phyloP scores from a whole-genome alignment of 345 rosid genomes.

The Sisymbrium irio region DNA sequence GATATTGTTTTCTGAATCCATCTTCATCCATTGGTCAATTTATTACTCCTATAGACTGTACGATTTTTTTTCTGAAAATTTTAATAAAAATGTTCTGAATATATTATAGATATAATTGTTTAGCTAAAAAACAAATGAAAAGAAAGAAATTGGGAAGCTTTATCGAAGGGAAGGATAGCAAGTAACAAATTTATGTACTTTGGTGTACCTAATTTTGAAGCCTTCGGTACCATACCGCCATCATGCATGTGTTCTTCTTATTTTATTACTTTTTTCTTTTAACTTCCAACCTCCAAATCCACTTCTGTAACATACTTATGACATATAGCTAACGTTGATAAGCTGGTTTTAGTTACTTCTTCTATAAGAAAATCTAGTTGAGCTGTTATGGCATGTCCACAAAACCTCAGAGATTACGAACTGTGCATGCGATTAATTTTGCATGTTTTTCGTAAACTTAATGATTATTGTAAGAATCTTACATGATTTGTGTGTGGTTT shows the following conservation, averaged over 20 bases:
- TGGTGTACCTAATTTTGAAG: slow-evolving; percentile 33
- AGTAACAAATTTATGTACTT: slow-evolving; percentile 30
- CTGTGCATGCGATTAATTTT: not conserved
- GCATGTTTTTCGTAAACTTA: not conserved
- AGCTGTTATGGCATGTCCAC: not conserved
- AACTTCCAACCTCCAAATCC: not conserved
- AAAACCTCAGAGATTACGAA: not conserved
- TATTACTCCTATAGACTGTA: not conserved
- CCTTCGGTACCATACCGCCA: slow-evolving; percentile 27
- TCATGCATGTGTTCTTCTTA: slow-evolving; percentile 18
- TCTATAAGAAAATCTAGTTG: not conserved
- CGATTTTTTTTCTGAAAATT: not conserved
- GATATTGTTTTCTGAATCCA: not conserved
- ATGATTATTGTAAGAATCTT: not conserved
- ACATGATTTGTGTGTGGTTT: not conserved
- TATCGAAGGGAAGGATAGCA: slow-evolving; percentile 13
- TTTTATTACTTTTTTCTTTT: not conserved
- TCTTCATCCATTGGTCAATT: not conserved
- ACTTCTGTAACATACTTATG: not conserved
- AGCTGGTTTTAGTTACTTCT: not conserved
- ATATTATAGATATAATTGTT: not conserved
- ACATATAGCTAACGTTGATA: slow-evolving; percentile 9
- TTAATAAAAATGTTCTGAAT: not conserved
- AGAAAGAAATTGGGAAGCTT: slow-evolving; percentile 23
- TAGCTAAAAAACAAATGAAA: not conserved